Evolutionary conservation across 2,329 filamentous ascomycete species (phyloP).

Genomic region (Penicillium sp.): DNA sequence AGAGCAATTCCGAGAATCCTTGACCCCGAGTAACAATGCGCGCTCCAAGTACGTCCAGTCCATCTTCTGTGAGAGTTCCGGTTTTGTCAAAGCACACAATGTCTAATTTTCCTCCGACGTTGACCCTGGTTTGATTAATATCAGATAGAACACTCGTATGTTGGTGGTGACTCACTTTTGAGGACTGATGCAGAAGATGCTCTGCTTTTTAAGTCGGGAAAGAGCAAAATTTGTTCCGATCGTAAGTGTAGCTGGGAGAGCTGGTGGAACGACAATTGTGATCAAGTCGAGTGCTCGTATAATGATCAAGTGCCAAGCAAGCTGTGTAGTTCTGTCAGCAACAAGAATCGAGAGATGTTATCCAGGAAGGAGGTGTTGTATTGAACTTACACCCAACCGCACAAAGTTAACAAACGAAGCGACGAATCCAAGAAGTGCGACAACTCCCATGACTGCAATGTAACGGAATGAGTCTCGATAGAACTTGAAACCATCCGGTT

Average conservation of each 20-base stretch:
- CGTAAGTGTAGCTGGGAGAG: constrained; percentile 88
- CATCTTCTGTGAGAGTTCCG: constrained; percentile 95
- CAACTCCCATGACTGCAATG: constrained; percentile 90
- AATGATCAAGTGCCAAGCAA: constrained; percentile 88
- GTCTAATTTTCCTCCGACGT: constrained; percentile 93
- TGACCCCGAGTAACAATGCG: constrained; percentile 69
- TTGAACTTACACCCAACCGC: constrained; percentile 60
- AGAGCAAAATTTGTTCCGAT: constrained; percentile 97
- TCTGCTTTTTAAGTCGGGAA: constrained; percentile 77
- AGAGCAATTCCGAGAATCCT: constrained; percentile 73
- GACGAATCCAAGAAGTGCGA: constrained; percentile 83
- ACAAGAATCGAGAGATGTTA: not conserved
- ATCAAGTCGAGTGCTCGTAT: constrained; percentile 92
- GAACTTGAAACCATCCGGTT: constrained; percentile 97
- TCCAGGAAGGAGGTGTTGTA: not conserved
- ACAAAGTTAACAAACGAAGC: constrained; percentile 94
- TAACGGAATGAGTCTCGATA: constrained; percentile 97
- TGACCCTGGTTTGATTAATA: constrained; percentile 61
- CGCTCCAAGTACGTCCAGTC: constrained; percentile 87
- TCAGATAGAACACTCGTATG: not conserved
- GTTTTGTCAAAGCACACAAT: constrained; percentile 99
- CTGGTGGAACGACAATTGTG: constrained; percentile 95
- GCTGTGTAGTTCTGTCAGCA: constrained; percentile 36
- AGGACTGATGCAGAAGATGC: constrained; percentile 97
- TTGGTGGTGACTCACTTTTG: constrained; percentile 64